Conservation (phyloP, 2,329 filamentous ascomycete species). For the Exophiala mesophila region DNA sequence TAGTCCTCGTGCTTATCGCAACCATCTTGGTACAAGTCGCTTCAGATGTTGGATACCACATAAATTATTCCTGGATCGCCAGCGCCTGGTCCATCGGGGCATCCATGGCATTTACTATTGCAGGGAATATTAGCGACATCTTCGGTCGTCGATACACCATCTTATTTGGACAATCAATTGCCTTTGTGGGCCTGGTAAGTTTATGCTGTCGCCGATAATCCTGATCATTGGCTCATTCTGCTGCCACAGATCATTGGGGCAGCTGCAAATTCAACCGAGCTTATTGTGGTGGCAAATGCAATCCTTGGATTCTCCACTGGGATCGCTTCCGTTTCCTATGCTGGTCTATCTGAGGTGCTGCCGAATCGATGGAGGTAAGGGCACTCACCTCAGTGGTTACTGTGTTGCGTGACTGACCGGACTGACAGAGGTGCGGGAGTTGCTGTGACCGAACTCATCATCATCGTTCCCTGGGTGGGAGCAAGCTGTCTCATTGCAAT, state of each 20-base stretch:
- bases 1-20: no score
- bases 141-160: slow-evolving; percentile 5
- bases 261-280: slow-evolving; percentile 32
- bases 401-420: neutral
- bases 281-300: slow-evolving; percentile 34
- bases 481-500: slow-evolving; percentile 33
- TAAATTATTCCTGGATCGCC: slow-evolving; percentile 5
- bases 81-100: slow-evolving; percentile 2
- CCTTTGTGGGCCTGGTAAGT: slow-evolving; percentile 31
- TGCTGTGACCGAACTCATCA: slow-evolving; percentile 3
- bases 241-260: slow-evolving; percentile 32
- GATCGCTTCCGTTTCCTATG: slow-evolving; percentile 35
- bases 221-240: neutral
- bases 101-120: slow-evolving; percentile 3
- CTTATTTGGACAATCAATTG: slow-evolving; percentile 27
- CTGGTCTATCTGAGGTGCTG: slow-evolving; percentile 35
- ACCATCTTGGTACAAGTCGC: no score
- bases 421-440: neutral
- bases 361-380: slow-evolving; percentile 34
- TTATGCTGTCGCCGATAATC: neutral
- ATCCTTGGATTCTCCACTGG: slow-evolving; percentile 34
- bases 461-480: slow-evolving; percentile 27
- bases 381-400: slow-evolving; percentile 31
- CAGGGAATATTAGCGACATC: slow-evolving; percentile 2
- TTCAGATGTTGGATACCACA: no score